phyloP scores from a whole-genome alignment of 2,329 filamentous ascomycete species.

The Penicillium sp. region DNA sequence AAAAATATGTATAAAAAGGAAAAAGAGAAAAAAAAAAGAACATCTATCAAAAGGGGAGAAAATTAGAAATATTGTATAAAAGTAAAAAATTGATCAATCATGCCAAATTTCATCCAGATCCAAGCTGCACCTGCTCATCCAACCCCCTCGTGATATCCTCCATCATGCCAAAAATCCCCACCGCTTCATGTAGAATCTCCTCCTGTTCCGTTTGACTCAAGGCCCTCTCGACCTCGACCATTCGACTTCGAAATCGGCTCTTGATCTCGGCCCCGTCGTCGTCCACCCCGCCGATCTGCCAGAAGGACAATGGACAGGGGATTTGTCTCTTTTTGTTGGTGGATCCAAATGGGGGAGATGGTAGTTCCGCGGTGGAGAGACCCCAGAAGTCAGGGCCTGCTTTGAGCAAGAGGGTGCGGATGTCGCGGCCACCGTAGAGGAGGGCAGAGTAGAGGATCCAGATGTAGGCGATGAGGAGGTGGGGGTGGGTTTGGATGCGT shows the following conservation, averaged over 20 bases:
- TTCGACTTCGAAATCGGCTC: slow-evolving; percentile 1
- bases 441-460: slow-evolving; percentile 14
- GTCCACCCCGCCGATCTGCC: slow-evolving; percentile 5
- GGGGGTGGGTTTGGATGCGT: slow-evolving; percentile 1
- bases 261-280: background rate
- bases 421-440: slow-evolving; percentile 8
- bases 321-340: background rate
- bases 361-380: slow-evolving; percentile 6
- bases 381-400: slow-evolving; percentile 12
- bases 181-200: slow-evolving; percentile 9
- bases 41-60: too few relatives aligned
- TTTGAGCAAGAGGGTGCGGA: slow-evolving; percentile 7
- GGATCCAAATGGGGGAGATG: background rate
- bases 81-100: background rate
- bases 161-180: slow-evolving; percentile 5
- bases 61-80: background rate
- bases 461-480: slow-evolving; percentile 9
- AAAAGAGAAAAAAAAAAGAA: too few relatives aligned
- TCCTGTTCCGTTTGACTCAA: slow-evolving; percentile 7
- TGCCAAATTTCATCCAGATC: background rate
- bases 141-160: slow-evolving; percentile 5
- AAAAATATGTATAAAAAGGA: too few relatives aligned
- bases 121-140: slow-evolving; percentile 5
- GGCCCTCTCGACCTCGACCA: slow-evolving; percentile 1
- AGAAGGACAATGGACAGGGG: slow-evolving; percentile 11